Percentiles rank a stretch among this genome's conserved stretches.
Evolutionary conservation across 257 asterid species (phyloP).

Genomic region (Rubia yunnanensis): DNA sequence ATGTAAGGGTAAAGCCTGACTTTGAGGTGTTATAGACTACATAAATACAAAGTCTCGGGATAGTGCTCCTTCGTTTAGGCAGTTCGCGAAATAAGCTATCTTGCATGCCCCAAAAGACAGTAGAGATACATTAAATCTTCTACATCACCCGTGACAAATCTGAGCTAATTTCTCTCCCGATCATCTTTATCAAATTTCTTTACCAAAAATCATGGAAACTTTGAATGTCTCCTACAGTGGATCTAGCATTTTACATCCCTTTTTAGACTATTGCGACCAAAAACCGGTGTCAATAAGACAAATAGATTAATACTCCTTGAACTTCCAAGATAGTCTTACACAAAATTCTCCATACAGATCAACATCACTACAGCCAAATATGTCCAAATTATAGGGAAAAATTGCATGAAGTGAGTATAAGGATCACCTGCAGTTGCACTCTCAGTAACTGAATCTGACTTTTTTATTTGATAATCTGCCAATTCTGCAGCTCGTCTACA

Average conservation of each 20-base stretch:
- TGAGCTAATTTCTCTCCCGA: neutral
- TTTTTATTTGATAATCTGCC: slow-evolving; percentile 67
- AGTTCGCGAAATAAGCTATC: neutral
- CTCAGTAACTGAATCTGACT: slow-evolving; percentile 23
- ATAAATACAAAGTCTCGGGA: neutral
- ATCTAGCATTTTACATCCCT: neutral
- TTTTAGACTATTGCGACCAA: neutral
- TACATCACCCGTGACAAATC: neutral
- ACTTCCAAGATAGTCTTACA: neutral
- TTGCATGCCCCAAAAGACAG: neutral
- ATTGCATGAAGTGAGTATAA: neutral
- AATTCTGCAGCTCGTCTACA: slow-evolving; percentile 96
- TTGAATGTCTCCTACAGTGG: neutral
- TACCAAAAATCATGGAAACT: neutral
- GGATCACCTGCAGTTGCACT: slow-evolving; percentile 41
- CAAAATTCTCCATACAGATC: neutral
- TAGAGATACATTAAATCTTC: neutral
- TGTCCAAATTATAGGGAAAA: neutral
- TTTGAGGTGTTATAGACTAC: neutral
- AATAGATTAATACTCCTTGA: neutral
- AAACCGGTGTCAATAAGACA: neutral
- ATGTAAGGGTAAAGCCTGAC: neutral
- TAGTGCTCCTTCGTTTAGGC: neutral
- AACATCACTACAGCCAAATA: neutral
- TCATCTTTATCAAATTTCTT: neutral